phyloP scores from a whole-genome alignment of 495 filamentous ascomycete species.

The Podospora pseudopauciseta region DNA sequence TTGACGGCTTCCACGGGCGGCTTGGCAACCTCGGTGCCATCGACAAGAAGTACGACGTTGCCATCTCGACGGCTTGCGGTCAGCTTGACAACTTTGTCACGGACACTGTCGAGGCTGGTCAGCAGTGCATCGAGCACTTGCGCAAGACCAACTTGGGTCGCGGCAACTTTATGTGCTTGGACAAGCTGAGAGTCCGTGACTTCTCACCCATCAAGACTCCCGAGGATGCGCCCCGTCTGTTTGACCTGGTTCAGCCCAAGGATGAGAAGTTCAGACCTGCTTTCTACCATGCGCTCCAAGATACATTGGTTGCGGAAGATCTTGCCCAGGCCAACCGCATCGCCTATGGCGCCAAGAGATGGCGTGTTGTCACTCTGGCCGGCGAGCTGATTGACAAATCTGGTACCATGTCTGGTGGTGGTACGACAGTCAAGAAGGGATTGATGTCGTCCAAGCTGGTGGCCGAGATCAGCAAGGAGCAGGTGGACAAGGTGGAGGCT shows the following conservation, averaged over 20 bases:
- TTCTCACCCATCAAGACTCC: conserved; percentile 78
- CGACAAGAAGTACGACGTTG: conserved; percentile 89
- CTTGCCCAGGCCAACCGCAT: conserved; percentile 92
- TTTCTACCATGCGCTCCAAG: conserved; percentile 88
- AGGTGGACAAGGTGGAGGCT: conserved; percentile 77
- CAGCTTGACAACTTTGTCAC: conserved; percentile 92
- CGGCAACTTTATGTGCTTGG: conserved; percentile 92
- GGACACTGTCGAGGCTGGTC: conserved; percentile 88
- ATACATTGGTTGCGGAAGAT: conserved; percentile 90
- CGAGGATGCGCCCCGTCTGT: conserved; percentile 85
- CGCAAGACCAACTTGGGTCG: conserved; percentile 97
- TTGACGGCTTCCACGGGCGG: conserved; percentile 93
- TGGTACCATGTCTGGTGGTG: conserved; percentile 97
- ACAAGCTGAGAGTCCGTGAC: conserved; percentile 75
- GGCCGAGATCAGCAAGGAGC: conserved; percentile 77
- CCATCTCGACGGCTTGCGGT: conserved; percentile 93
- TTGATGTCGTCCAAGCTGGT: conserved; percentile 94
- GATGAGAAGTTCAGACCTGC: conserved; percentile 83
- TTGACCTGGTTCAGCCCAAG: conserved; percentile 88
- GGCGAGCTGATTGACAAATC: conserved; percentile 95
- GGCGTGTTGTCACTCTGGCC: conserved; percentile 93
- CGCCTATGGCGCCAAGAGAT: conserved; percentile 85
- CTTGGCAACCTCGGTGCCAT: conserved; percentile 95
- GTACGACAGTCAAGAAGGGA: conserved; percentile 79
- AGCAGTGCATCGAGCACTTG: conserved; percentile 96